Evolutionary conservation across 495 filamentous ascomycete genomes (phyloP).

Genomic region (Penicillium alfredii): DNA sequence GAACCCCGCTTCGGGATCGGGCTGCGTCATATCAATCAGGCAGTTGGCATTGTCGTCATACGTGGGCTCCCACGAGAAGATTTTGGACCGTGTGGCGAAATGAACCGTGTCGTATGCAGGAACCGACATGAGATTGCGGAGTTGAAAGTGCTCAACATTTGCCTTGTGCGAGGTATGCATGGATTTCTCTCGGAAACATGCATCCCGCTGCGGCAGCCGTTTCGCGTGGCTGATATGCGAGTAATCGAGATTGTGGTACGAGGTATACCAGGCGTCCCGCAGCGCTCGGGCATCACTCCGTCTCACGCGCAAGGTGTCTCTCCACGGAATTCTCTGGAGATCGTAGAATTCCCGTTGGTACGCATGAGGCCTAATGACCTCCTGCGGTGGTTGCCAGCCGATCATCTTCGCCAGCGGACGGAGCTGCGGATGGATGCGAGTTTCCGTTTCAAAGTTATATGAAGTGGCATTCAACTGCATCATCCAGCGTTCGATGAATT

Average conservation of each 20-base stretch:
- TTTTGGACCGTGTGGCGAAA: conserved; percentile 59
- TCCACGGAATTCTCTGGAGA: conserved; percentile 74
- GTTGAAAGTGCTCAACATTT: conserved; percentile 76
- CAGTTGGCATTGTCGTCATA: conserved; percentile 37
- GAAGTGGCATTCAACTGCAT: conserved; percentile 19
- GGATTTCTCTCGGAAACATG: conserved; percentile 61
- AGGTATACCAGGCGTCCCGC: conserved; percentile 45
- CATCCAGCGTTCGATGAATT: conserved; percentile 41
- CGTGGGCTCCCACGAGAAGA: conserved; percentile 42
- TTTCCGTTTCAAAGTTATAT: conserved; percentile 15
- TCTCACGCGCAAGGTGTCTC: conserved; percentile 54
- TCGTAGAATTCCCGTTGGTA: conserved; percentile 59
- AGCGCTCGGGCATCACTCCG: conserved; percentile 54
- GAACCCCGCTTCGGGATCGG: conserved; percentile 33
- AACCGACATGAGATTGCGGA: conserved; percentile 75
- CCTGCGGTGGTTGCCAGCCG: conserved; percentile 34
- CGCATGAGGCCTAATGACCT: conserved; percentile 32
- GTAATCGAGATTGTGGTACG: conserved; percentile 39
- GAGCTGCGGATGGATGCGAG: conserved; percentile 16
- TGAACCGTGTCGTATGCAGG: conserved; percentile 69
- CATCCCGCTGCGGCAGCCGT: conserved; percentile 25
- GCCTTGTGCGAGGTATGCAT: conserved; percentile 63
- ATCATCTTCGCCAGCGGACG: conserved; percentile 28
- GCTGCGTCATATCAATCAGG: conserved; percentile 59
- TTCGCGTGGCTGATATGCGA: conserved; percentile 19